Conservation (phyloP, 495 filamentous ascomycete genomes). For the Pyrenula massariospora region DNA sequence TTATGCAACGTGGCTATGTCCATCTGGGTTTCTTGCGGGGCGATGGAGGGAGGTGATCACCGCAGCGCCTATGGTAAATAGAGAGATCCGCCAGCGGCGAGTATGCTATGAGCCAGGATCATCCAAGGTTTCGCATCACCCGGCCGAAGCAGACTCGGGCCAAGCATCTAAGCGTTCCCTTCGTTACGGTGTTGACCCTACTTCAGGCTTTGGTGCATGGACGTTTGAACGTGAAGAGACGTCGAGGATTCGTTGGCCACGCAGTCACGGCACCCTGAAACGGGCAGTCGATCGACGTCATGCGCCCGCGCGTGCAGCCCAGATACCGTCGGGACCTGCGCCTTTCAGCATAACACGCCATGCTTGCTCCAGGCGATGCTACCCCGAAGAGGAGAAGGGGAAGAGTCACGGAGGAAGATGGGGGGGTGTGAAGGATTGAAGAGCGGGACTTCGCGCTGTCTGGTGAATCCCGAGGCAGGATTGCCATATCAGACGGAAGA, state of each 20-base stretch:
- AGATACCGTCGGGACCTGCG: constrained; percentile 1
- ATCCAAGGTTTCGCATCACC: background rate
- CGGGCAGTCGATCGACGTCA: constrained; percentile 4
- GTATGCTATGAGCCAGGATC: background rate
- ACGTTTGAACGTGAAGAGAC: background rate
- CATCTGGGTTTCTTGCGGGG: background rate
- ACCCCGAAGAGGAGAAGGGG: background rate
- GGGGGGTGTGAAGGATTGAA: background rate
- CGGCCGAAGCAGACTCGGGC: no score
- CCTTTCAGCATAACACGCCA: background rate
- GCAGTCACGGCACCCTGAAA: background rate
- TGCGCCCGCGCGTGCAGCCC: constrained; percentile 23
- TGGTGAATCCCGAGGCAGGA: background rate
- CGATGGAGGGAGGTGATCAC: no score
- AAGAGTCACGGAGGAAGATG: background rate
- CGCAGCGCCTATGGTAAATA: background rate
- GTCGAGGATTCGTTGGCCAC: background rate
- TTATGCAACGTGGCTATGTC: background rate
- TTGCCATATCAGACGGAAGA: background rate
- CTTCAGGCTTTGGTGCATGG: background rate
- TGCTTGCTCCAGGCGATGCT: background rate
- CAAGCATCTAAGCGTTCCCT: no score
- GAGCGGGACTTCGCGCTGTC: background rate
- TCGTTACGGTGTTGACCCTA: no score
- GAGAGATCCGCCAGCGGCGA: no score